Percentiles rank a stretch among this genome's conserved stretches.
Evolutionary conservation across 257 asterid species (phyloP).

Genomic region (Ophiorrhiza pumila): DNA sequence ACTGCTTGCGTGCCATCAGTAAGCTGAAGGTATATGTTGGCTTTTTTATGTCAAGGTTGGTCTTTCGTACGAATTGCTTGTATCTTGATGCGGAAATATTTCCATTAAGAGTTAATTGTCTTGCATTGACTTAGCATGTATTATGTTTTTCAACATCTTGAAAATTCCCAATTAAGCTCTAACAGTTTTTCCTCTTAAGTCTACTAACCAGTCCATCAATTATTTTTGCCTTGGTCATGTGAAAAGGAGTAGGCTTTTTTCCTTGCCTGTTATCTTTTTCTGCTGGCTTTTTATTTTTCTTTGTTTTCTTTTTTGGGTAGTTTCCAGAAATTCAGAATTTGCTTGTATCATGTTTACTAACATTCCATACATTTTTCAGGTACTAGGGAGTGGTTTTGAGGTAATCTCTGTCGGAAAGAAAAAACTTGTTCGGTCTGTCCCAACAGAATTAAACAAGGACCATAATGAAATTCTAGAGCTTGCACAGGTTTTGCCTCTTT

Average conservation of each 20-base stretch:
- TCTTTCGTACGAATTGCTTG: not conserved
- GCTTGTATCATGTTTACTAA: not conserved
- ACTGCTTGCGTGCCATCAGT: conserved; percentile 96
- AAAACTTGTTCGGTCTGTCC: conserved; percentile 93
- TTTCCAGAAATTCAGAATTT: not conserved
- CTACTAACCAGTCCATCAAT: not conserved
- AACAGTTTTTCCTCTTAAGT: not conserved
- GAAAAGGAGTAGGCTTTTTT: not conserved
- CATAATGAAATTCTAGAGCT: conserved; percentile 95
- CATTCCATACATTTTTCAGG: conserved; percentile 33
- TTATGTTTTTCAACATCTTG: not conserved
- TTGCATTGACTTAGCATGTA: not conserved
- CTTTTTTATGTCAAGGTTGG: not conserved
- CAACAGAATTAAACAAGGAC: conserved; percentile 96
- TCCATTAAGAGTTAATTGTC: not conserved
- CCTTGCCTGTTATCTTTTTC: not conserved
- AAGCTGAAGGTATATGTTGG: conserved; percentile 70
- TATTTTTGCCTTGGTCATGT: not conserved
- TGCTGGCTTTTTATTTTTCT: not conserved
- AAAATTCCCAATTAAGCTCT: not conserved
- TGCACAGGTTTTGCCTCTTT: conserved; percentile 66
- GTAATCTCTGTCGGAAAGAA: conserved; percentile 84
- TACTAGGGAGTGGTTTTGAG: conserved; percentile 93
- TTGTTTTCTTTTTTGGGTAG: not conserved
- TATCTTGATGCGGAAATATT: not conserved